Evolutionary conservation across 352 stramenopile species (phyloP).

Genomic region (Aphanomyces stellatus): DNA sequence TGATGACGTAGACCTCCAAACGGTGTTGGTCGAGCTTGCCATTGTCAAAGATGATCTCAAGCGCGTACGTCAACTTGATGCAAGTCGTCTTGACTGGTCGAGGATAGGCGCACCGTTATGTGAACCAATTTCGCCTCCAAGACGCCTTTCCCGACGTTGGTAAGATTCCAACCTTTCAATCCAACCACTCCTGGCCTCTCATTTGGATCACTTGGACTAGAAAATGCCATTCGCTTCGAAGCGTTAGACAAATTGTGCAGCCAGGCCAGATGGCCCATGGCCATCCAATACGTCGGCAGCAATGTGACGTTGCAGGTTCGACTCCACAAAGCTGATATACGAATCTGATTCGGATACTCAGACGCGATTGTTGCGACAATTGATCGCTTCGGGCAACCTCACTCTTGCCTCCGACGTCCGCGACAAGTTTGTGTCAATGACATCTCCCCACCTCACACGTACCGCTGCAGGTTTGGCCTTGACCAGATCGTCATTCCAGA

Average conservation of each 20-base stretch:
- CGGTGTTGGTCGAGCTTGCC: background rate
- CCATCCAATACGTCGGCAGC: background rate
- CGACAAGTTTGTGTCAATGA: too few relatives aligned
- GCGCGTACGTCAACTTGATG: background rate
- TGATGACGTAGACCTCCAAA: background rate
- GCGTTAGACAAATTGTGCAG: constrained; percentile 3
- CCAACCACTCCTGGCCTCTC: background rate
- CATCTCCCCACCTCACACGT: too few relatives aligned
- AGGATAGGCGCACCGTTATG: background rate
- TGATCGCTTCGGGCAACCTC: background rate
- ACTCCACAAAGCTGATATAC: background rate
- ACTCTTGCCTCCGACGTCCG: background rate
- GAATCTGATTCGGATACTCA: background rate
- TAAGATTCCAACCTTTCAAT: background rate
- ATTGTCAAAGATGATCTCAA: background rate
- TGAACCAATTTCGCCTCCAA: background rate
- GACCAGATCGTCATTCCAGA: too few relatives aligned
- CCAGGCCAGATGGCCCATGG: background rate
- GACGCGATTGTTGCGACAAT: background rate
- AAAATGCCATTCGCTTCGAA: background rate
- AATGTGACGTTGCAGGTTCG: constrained; percentile 3
- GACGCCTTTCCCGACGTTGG: background rate
- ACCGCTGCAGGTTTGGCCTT: too few relatives aligned
- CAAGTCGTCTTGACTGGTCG: background rate
- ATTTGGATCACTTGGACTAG: background rate